Percentiles rank a stretch among this genome's conserved stretches.
phyloP scores from a whole-genome alignment of 495 filamentous ascomycete genomes.

The Terfezia boudieri region DNA sequence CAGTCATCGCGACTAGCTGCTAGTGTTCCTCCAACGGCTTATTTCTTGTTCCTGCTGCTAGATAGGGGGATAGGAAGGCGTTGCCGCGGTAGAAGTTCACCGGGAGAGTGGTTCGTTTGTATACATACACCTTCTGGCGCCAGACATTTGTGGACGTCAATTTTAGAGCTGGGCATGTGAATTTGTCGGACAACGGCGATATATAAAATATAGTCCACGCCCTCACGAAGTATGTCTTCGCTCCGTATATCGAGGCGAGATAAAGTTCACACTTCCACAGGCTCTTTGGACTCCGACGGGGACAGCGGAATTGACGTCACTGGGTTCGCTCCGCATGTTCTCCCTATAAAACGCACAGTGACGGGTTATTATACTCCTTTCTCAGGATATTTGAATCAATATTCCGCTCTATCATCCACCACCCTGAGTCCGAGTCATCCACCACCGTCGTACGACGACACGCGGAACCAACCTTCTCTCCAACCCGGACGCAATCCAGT shows the following conservation, averaged over 20 bases:
- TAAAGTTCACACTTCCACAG: conserved; percentile 2
- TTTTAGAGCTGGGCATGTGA: too few relatives aligned
- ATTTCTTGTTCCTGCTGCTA: too few relatives aligned
- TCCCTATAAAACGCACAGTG: conserved; percentile 5
- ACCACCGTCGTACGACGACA: conserved; percentile 14
- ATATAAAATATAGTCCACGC: too few relatives aligned
- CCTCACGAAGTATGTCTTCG: background rate
- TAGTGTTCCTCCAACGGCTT: too few relatives aligned
- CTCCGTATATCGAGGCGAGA: conserved; percentile 1
- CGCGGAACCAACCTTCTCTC: conserved; percentile 3
- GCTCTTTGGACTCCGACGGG: conserved; percentile 4
- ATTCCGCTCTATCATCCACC: background rate
- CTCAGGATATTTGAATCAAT: conserved; percentile 10
- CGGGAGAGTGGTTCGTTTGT: too few relatives aligned
- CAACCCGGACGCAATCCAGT: conserved; percentile 19
- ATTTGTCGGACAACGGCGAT: too few relatives aligned
- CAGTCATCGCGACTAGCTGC: too few relatives aligned
- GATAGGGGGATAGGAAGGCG: too few relatives aligned
- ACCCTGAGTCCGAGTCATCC: background rate
- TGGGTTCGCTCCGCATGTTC: conserved; percentile 7
- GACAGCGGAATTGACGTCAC: conserved; percentile 7
- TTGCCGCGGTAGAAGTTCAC: too few relatives aligned
- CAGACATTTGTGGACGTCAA: too few relatives aligned
- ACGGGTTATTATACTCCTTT: conserved; percentile 5
- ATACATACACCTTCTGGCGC: too few relatives aligned